Evolutionary conservation across 1,284 basidiomycete species (phyloP), one percentile per base, ranked within the genome.

Genomic region (Naganishia sp.): DNA sequence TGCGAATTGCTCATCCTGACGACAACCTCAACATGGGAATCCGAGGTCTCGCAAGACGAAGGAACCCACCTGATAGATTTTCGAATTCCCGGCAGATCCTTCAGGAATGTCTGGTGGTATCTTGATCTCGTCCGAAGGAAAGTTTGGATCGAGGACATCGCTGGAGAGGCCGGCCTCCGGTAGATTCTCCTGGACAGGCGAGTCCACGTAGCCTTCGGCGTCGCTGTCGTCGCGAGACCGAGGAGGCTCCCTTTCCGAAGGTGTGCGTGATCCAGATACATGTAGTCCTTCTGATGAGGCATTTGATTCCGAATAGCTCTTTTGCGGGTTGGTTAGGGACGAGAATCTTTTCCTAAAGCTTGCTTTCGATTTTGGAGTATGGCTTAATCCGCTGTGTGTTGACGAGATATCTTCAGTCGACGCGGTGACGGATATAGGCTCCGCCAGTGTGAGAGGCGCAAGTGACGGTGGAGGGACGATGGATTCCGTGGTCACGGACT

Each of bases 1-100:
- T 62, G 83, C 52, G 28, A 53, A 53, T 4, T 32, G 50, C 17
- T 63, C 51, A 15, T 54, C 28, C 49, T 46, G 41, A 31, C 23
- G 15, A 3, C 2, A 35, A 45, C 15, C 18, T n/a, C 13, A 25
- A 45, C 39, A 35, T 18, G 1, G 32, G 53, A 13, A 41, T 55
- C 11, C 41, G 32, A 17, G 41, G 18, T 43, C 4, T 23, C 54
- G 31, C 7, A n/a, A 1, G 31, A 7, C 7, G 23, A 51, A 45
- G 11, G 42, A 42, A 50, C 52, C 35, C 28, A 68, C 67, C 17
- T 54, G 32, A 46, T 69, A 69, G 17, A 69, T 51, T 7, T 63
- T 45, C 9, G 53, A 50, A 43, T 66, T 69, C 18, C 68, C 68
- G 6, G 68, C 68, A 18, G 23, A 64, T 5, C 65, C 68, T 32